phyloP scores from a whole-genome alignment of 2,329 filamentous ascomycete species.

The Xylariaceae sp. region DNA sequence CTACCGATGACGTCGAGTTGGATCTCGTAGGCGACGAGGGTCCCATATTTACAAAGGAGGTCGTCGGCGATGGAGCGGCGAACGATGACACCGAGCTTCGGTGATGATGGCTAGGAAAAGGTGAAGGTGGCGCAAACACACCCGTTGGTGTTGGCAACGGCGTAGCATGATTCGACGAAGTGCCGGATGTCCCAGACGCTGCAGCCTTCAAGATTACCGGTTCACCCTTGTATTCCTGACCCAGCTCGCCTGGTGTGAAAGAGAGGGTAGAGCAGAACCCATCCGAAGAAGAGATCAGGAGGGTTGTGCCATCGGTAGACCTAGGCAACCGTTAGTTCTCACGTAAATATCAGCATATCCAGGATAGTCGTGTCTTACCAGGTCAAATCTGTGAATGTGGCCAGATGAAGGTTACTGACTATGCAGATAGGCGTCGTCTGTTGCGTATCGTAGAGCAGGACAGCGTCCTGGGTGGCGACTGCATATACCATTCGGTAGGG shows the following conservation, averaged over 20 bases:
- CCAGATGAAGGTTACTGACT: constrained; percentile 94
- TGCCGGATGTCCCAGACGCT: constrained; percentile 33
- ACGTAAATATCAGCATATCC: background rate
- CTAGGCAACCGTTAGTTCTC: constrained; percentile 38
- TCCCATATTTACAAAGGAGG: constrained; percentile 56
- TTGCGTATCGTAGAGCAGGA: constrained; percentile 93
- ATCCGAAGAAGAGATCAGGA: constrained; percentile 96
- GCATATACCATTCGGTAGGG: constrained; percentile 95
- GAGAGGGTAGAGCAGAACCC: constrained; percentile 93
- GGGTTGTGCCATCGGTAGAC: constrained; percentile 69
- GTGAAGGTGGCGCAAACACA: constrained; percentile 56
- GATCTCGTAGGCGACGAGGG: constrained; percentile 76
- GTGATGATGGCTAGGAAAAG: constrained; percentile 51
- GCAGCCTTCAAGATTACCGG: constrained; percentile 45
- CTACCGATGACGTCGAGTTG: constrained; percentile 78
- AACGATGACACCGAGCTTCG: constrained; percentile 54
- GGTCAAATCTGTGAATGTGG: constrained; percentile 91
- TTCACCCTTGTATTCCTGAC: constrained; percentile 71
- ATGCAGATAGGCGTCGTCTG: constrained; percentile 90
- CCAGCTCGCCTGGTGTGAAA: constrained; percentile 78
- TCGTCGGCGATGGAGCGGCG: constrained; percentile 52
- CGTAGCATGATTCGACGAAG: constrained; percentile 57
- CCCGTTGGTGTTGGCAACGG: constrained; percentile 67
- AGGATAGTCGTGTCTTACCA: constrained; percentile 73
- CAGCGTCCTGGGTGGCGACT: constrained; percentile 92